Base-by-base conservation (phyloP, 257 asterid species). In the Craterostigma plantagineum region DNA sequence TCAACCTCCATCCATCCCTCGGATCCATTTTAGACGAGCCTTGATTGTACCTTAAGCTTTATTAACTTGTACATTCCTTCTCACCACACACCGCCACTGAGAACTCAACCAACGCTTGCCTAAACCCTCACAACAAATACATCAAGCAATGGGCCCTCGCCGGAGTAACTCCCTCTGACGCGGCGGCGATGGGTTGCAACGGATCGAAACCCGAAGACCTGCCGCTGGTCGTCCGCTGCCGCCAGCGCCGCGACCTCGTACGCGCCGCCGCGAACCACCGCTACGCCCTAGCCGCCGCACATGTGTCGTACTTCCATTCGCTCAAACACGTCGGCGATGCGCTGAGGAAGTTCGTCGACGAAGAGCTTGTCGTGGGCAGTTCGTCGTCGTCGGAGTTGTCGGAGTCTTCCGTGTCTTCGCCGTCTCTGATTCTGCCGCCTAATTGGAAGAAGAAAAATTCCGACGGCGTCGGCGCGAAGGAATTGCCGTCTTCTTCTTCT, bases 241-340 rank as follows among this genome's bases (percentile, higher is more conserved):
- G 83, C 8, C 79, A 79, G 75, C 51, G 98, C 51, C 62, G 71
- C 15, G 91, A 90, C 30, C 66, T 90, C 46, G 59, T 90, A 9
- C 84, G 75, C 62, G 73, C 74, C 45, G 94, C 95, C 60, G 91
- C 91, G 23, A 68, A 77, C 67, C 72, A 83, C 67, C 83, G 95
- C 51, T 90, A 72, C 64, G 86, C 92, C 4, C 75, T 90, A 35
- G 86, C 98, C n/a, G 77, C 92, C 23, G 92, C 95, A 7, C 98
- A 90, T 60, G 62, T 83, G 13, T 63, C 95, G 11, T 83, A 83
- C 49, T 90, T 90, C 54, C 75, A 61, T 15, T 83, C 92, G 0
- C 77, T 90, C 41, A 83, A 65, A 56, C 79, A 65, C 46, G 77
- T 90, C n/a, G 95, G 99, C n/a, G 91, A 90, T 9, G 92, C 95